Conservation (phyloP, 148 eudicot genomes). For the Rhododendron ferrugineum region DNA sequence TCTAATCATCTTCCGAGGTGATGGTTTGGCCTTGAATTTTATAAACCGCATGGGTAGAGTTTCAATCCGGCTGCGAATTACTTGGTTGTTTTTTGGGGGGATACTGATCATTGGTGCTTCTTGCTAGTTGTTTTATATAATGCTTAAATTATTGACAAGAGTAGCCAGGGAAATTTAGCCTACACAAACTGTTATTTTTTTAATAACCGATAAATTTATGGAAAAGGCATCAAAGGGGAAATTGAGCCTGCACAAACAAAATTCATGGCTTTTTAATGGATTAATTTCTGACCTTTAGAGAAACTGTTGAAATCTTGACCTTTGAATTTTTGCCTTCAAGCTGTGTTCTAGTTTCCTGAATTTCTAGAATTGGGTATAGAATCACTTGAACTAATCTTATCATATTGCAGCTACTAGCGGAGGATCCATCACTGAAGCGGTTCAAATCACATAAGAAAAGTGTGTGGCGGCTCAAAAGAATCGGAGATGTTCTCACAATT, state of each 20-base stretch:
- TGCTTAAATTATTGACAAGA: not conserved
- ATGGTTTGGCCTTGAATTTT: not conserved
- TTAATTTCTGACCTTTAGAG: not conserved
- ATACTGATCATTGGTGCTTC: not conserved
- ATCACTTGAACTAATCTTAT: slow-evolving; percentile 9
- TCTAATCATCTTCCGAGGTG: not conserved
- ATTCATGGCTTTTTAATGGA: not conserved
- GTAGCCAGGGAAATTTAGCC: not conserved
- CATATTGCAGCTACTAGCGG: slow-evolving; percentile 70
- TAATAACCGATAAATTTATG: not conserved
- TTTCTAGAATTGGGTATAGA: not conserved
- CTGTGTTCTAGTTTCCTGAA: not conserved
- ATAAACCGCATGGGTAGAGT: not conserved
- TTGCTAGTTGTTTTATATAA: not conserved
- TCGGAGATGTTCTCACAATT: slow-evolving; percentile 74
- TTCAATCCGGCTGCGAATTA: not conserved
- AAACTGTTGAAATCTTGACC: not conserved
- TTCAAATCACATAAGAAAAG: slow-evolving; percentile 73
- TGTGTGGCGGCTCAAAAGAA: slow-evolving; percentile 51
- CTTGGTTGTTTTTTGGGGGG: not conserved
- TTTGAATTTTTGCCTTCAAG: not conserved
- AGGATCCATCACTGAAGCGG: slow-evolving; percentile 63
- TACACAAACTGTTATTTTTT: not conserved
- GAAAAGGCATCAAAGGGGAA: not conserved
- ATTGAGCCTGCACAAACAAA: not conserved